Conservation (phyloP, 2,329 filamentous ascomycete genomes). For the Fusarium sp. region DNA sequence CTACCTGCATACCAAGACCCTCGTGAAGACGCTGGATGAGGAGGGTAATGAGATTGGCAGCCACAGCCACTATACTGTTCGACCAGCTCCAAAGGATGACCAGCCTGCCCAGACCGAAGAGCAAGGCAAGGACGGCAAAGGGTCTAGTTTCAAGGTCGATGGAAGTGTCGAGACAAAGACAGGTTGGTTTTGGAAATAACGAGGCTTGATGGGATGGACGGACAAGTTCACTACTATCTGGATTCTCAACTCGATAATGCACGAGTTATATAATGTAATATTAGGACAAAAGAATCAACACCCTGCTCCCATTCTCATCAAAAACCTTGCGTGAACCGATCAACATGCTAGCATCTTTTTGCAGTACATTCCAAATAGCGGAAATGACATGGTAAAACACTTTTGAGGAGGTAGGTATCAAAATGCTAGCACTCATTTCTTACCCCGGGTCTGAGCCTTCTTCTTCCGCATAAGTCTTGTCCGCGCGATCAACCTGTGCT, state of each 20-base stretch:
- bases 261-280: constrained; percentile 24
- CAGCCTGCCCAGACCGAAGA: constrained; percentile 11
- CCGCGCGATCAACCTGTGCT: constrained; percentile 83
- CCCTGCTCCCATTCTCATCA: not conserved
- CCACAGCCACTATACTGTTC: constrained; percentile 49
- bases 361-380: not conserved
- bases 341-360: constrained; percentile 12
- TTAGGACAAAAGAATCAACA: not conserved
- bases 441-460: constrained; percentile 57
- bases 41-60: constrained; percentile 54
- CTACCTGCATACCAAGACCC: constrained; percentile 54
- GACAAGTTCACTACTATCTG: not conserved
- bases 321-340: not conserved
- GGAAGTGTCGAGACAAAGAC: constrained; percentile 42
- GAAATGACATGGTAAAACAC: constrained; percentile 21
- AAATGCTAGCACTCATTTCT: constrained; percentile 38
- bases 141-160: constrained; percentile 17
- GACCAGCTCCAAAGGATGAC: constrained; percentile 42
- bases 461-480: constrained; percentile 83
- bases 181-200: constrained; percentile 56
- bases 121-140: constrained; percentile 22
- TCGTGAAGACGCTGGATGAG: constrained; percentile 52
- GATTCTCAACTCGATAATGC: constrained; percentile 25
- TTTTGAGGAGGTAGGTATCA: constrained; percentile 34
- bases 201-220: too few species aligned